A percentile compares a stretch with the other conserved stretches of the same genome.
phyloP scores from a whole-genome alignment of 1,284 basidiomycete genomes.

The Cystobasidiaceae sp. region DNA sequence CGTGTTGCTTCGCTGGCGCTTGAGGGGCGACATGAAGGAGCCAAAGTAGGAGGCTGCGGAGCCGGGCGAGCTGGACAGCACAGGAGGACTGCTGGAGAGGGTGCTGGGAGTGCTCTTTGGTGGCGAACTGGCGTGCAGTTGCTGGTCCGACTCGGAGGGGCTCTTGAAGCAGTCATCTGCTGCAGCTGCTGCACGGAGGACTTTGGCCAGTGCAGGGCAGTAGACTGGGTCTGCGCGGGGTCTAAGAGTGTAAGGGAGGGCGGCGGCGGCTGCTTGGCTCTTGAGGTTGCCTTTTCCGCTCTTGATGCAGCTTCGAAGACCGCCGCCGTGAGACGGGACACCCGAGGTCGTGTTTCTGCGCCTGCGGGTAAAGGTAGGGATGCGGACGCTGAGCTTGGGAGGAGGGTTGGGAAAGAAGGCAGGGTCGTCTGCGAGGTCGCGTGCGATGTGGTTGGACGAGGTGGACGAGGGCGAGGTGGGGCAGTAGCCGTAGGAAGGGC shows the following conservation, averaged over 20 bases:
- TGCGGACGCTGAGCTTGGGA: constrained; percentile 7
- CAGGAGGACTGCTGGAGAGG: no score
- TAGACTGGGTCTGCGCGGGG: constrained; percentile 9
- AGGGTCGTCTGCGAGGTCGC: constrained; percentile 18
- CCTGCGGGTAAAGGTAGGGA: constrained; percentile 16
- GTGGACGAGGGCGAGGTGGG: no score
- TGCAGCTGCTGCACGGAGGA: background rate
- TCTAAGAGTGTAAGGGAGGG: background rate
- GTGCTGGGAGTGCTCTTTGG: no score
- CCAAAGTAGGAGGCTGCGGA: no score
- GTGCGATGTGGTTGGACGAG: background rate
- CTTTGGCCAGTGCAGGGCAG: constrained; percentile 19
- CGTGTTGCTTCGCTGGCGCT: no score
- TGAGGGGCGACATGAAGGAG: no score
- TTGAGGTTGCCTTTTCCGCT: background rate
- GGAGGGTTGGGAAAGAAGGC: constrained; percentile 22
- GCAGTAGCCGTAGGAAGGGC: no score
- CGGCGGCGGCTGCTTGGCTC: background rate
- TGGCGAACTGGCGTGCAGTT: no score
- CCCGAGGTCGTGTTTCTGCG: background rate
- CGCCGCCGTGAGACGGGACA: background rate
- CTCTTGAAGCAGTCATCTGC: background rate
- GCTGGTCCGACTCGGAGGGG: no score
- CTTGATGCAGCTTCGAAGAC: constrained; percentile 17
- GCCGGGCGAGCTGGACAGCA: no score